Evolutionary conservation across 2,329 filamentous ascomycete genomes (phyloP), one percentile per base, ranked within the genome.

Genomic region (Ascomycota sp.): DNA sequence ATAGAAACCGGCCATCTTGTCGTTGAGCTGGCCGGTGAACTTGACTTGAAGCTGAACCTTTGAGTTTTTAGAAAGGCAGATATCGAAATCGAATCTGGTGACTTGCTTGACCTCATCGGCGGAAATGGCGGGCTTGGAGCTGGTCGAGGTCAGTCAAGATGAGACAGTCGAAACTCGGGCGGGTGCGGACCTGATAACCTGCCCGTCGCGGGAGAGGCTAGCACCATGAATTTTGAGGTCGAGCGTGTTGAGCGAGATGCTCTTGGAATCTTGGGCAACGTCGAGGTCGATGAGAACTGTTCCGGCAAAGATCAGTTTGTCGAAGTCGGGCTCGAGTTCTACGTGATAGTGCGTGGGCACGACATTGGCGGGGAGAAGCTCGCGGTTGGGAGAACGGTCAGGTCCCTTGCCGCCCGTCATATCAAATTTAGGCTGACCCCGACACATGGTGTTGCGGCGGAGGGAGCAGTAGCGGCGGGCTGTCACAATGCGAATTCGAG

Each of bases 1-100:
- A 57, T 95, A 95, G 66, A 95, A 95, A 28, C 86, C 86, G 29
- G 85, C 85, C 82, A 95, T 92, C 56, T 89, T 86, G 51, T 92
- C 80, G 52, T 92, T 93, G 44, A 93, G 59, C 26, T 63, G 65
- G 25, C 83, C 83, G 8, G 69, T 74, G 54, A 91, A 93, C 27
- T 51, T 48, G 33, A 64, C 54, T 23, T 51, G 51, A 31, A 41
- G 69, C 70, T 44, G 73, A 13, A 78, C 80, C 60, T 83, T 85
- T 44, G 68, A 65, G 17, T 79, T 82, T 37, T 77, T 76, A 15
- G 69, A 53, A 36, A 95, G 61, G 28, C 62, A 64, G 48, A 83
- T 65, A 39, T 73, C 65, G 46, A 95, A 83, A 40, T 70, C 69
- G 49, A 94, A 65, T 44, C 73, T 91, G 36, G 78, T 83, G 20